phyloP scores from a whole-genome alignment of 306 rosid species.

The Cucurbita moschata region DNA sequence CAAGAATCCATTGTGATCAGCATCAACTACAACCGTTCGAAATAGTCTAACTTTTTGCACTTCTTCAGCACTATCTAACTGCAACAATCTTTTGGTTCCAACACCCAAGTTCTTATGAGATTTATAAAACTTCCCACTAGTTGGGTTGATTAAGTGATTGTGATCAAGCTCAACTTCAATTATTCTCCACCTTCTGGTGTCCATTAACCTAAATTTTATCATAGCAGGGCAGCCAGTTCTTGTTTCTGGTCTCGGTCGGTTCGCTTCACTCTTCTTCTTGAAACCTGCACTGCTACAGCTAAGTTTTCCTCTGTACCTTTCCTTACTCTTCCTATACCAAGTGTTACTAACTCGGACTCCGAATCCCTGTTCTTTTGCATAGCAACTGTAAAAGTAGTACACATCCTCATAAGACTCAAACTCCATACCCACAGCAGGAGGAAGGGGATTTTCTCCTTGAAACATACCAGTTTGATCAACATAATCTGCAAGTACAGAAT shows the following conservation, averaged over 20 bases:
- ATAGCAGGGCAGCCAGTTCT: constrained; percentile 77
- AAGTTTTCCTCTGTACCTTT: constrained; percentile 64
- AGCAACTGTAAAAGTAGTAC: constrained; percentile 61
- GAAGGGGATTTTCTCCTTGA: constrained; percentile 43
- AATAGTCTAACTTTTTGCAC: constrained; percentile 41
- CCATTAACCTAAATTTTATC: constrained; percentile 67
- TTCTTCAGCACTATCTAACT: constrained; percentile 35
- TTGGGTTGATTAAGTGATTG: constrained; percentile 60
- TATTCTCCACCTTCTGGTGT: constrained; percentile 62
- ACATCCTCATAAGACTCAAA: constrained; percentile 62
- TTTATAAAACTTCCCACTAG: constrained; percentile 46
- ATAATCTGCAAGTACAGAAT: constrained; percentile 37
- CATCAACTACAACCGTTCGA: constrained; percentile 37
- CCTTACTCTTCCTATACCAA: constrained; percentile 65
- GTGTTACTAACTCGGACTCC: constrained; percentile 73
- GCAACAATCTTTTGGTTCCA: constrained; percentile 44
- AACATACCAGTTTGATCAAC: constrained; percentile 30
- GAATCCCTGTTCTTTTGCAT: constrained; percentile 61
- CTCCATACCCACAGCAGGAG: constrained; percentile 69
- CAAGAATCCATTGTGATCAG: constrained; percentile 19
- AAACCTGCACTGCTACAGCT: constrained; percentile 80
- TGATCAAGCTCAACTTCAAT: constrained; percentile 72
- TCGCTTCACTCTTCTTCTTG: constrained; percentile 62
- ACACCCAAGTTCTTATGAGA: constrained; percentile 41
- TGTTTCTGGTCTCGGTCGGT: constrained; percentile 69